These are phyloP conservation scores for Arachnopeziza araneosa DNA, from an alignment of 2,329 filamentous ascomycete genomes.

Conservation along the genomic window DNA sequence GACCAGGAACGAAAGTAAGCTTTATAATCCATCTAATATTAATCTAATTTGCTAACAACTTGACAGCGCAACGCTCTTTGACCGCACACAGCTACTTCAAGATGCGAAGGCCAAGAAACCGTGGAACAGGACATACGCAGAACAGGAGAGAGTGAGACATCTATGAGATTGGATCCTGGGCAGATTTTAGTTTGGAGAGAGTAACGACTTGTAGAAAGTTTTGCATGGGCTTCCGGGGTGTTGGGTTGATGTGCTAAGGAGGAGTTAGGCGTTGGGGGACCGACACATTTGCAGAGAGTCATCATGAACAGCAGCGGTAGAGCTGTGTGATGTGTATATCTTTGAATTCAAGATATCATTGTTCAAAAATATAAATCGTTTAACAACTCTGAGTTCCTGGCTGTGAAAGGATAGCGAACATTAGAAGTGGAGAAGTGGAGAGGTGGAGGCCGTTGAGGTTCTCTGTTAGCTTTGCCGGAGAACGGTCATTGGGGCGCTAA, in stretches of 20 bases:
- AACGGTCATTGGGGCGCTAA: too few species aligned
- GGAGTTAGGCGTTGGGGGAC: not conserved
- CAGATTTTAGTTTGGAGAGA: not conserved
- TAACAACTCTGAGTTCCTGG: too few species aligned
- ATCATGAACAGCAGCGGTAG: too few species aligned
- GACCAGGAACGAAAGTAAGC: slow-evolving; percentile 13
- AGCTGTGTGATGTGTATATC: too few species aligned
- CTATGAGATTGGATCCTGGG: not conserved
- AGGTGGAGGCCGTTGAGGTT: too few species aligned
- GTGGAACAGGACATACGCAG: slow-evolving; percentile 20
- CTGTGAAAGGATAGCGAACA: too few species aligned
- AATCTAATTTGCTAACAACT: not conserved
- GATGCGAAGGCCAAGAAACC: slow-evolving; percentile 18
- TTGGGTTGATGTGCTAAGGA: not conserved
- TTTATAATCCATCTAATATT: not conserved
- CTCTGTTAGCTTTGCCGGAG: too few species aligned
- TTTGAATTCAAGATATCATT: too few species aligned
- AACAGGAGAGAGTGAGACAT: slow-evolving; percentile 11
- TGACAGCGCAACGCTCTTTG: slow-evolving; percentile 17
- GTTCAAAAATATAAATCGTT: too few species aligned
- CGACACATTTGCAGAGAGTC: too few species aligned
- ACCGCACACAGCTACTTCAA: slow-evolving; percentile 17
- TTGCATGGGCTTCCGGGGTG: not conserved
- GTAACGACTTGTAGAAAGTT: not conserved
- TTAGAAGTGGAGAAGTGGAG: too few species aligned